Base-by-base conservation (phyloP, 2,329 filamentous ascomycete species). In the Furcasterigmium sp. region DNA sequence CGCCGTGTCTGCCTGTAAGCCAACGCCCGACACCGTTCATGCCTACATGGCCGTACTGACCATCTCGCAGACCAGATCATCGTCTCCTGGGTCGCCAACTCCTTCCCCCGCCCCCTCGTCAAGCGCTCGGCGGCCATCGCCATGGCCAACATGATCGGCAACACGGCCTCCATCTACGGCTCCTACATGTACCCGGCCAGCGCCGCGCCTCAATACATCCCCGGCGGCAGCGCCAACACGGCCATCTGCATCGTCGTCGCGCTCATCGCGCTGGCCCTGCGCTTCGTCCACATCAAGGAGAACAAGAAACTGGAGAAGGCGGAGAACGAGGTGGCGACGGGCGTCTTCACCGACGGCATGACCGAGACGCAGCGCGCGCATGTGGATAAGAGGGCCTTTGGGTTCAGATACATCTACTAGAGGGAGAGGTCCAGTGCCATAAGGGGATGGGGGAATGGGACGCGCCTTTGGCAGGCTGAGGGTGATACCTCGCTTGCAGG, bases 41-140 rank as follows among this genome's bases (percentile, higher is more conserved):
- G 23, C 11, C 7, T 26, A 11, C 23, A 11, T 26, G 7, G 11
- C 1, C 34, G 3, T 3, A 2, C 14, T 26, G 8, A 15, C 23
- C 11, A 8, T 21, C 28, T 20, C 18, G 3, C 43, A 64, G 62
- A 73, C 32, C 70, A 73, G 49, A 75, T 76, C 46, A 75, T 88
- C 19, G 83, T 88, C 37, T 79, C 83, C 0, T 77, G 75, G 53
- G 80, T 88, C 26, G 78, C 80, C 4, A 85, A 87, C 49, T 82
- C 85, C 8, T 74, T 89, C 28, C 83, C 84, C 0, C 85, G 84
- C 59, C 82, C 85, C 2, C 60, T 84, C 3, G 83, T 81, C 3
- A 80, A 84, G 38, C 74, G 83, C 2, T 84, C 84, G 5, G 75
- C 76, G 2, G 75, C 75, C 4, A 82, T 87, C 41, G 78, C 82